Percentiles rank a stretch among this genome's conserved stretches.
These are phyloP conservation scores for Terana coerulea DNA, from an alignment of 768 basidiomycete species.

Conservation along the genomic window DNA sequence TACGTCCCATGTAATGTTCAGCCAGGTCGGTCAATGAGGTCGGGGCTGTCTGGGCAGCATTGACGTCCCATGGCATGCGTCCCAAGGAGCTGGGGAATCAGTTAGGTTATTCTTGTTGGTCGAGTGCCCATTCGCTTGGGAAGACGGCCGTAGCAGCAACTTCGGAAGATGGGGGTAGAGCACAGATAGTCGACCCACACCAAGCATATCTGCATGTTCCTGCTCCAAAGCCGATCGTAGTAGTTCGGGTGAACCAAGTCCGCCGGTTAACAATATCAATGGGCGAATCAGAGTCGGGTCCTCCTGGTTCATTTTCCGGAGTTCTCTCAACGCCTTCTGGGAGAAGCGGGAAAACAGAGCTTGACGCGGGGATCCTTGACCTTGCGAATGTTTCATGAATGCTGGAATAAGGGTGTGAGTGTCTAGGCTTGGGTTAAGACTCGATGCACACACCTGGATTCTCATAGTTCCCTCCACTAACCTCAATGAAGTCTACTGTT, in stretches of 20 bases:
- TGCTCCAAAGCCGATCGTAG: slow-evolving; percentile 49
- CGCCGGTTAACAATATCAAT: slow-evolving; percentile 76
- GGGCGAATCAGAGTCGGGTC: slow-evolving; percentile 14
- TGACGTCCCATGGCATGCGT: too few species aligned
- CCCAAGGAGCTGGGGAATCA: too few species aligned
- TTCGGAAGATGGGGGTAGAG: slow-evolving; percentile 45
- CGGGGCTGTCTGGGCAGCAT: too few species aligned
- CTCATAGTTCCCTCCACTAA: slow-evolving; percentile 87
- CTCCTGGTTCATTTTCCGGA: slow-evolving; percentile 29
- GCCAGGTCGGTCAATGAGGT: too few species aligned
- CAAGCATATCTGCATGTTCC: slow-evolving; percentile 68
- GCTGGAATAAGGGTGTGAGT: slow-evolving; percentile 10
- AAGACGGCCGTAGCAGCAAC: slow-evolving; percentile 9
- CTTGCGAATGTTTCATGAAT: slow-evolving; percentile 21
- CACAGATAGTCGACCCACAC: slow-evolving; percentile 67
- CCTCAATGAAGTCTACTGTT: slow-evolving; percentile 77
- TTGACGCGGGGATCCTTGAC: slow-evolving; percentile 48
- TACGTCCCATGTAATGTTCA: too few species aligned
- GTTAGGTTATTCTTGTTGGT: too few species aligned
- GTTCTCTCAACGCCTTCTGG: slow-evolving; percentile 42
- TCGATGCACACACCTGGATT: slow-evolving; percentile 52
- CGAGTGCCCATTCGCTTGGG: too few species aligned
- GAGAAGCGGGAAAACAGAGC: slow-evolving; percentile 74
- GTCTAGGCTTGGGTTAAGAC: too few species aligned
- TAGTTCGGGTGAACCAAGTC: slow-evolving; percentile 57